Evolutionary conservation across 148 eudicot species (phyloP).

Genomic region (Spergularia bocconei): DNA sequence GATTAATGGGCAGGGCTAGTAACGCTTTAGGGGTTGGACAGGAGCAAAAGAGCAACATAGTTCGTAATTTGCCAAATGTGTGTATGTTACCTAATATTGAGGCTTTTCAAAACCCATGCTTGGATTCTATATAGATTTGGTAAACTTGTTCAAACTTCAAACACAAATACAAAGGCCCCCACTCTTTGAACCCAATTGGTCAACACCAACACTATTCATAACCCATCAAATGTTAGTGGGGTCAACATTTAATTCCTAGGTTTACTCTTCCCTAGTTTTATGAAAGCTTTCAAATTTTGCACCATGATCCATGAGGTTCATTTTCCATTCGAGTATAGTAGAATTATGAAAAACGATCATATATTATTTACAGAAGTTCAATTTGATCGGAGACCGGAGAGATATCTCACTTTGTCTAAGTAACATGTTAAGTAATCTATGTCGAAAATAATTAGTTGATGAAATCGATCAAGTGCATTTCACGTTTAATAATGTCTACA

Average conservation of each 20-base stretch:
- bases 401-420: too few relatives aligned
- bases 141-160: not conserved
- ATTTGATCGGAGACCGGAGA: too few relatives aligned
- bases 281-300: too few relatives aligned
- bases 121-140: constrained; percentile 30
- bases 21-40: constrained; percentile 2
- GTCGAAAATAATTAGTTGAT: too few relatives aligned
- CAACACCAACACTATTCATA: constrained; percentile 16
- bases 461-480: too few relatives aligned
- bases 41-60: constrained; percentile 25
- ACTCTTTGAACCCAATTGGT: constrained; percentile 11
- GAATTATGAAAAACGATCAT: too few relatives aligned
- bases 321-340: too few relatives aligned
- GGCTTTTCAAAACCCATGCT: constrained; percentile 20
- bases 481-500: too few relatives aligned
- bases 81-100: constrained; percentile 33
- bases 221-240: constrained; percentile 25
- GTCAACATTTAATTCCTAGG: constrained; percentile 28
- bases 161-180: not conserved
- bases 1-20: not conserved
- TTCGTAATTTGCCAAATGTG: constrained; percentile 23
- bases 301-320: too few relatives aligned
- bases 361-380: too few relatives aligned
- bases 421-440: too few relatives aligned
- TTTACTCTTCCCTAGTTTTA: constrained; percentile 9